Conservation (phyloP, 192 early-diverging fungal species). For the Linnemannia exigua region DNA sequence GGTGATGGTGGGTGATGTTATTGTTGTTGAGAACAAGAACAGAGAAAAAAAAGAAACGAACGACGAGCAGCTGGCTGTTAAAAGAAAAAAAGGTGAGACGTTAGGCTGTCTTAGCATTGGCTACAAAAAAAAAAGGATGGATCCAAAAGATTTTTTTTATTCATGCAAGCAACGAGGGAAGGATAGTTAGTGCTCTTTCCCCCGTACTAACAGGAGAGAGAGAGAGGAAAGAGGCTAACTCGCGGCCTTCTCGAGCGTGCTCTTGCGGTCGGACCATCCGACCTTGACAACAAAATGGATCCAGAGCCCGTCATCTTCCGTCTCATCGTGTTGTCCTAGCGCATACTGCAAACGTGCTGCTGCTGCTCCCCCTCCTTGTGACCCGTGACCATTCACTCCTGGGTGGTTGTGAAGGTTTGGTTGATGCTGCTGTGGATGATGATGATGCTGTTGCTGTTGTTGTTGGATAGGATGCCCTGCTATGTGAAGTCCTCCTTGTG, state of each 20-base stretch:
- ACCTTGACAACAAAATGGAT: slow-evolving; percentile 58
- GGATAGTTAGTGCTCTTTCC: not conserved
- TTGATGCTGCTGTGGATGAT: slow-evolving; percentile 12
- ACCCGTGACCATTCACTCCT: not conserved
- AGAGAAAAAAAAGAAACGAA: no score
- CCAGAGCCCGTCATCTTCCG: slow-evolving; percentile 52
- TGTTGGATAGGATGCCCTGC: slow-evolving; percentile 14
- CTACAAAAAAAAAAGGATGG: not conserved
- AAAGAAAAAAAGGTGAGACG: slow-evolving; percentile 3
- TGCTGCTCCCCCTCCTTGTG: not conserved
- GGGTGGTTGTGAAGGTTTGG: not conserved
- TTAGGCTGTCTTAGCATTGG: not conserved
- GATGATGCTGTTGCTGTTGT: slow-evolving; percentile 28
- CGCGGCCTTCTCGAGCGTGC: slow-evolving; percentile 11
- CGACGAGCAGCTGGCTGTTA: not conserved
- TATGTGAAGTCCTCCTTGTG: not conserved
- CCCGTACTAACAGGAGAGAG: not conserved
- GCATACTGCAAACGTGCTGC: not conserved
- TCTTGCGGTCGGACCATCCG: slow-evolving; percentile 43
- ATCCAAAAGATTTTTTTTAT: not conserved
- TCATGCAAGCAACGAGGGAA: not conserved
- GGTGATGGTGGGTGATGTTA: no score
- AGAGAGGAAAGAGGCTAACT: not conserved
- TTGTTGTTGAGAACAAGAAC: no score
- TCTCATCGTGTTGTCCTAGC: slow-evolving; percentile 15